Evolutionary conservation across 2,329 filamentous ascomycete species (phyloP).

Genomic region (Cladorrhinum sp.): DNA sequence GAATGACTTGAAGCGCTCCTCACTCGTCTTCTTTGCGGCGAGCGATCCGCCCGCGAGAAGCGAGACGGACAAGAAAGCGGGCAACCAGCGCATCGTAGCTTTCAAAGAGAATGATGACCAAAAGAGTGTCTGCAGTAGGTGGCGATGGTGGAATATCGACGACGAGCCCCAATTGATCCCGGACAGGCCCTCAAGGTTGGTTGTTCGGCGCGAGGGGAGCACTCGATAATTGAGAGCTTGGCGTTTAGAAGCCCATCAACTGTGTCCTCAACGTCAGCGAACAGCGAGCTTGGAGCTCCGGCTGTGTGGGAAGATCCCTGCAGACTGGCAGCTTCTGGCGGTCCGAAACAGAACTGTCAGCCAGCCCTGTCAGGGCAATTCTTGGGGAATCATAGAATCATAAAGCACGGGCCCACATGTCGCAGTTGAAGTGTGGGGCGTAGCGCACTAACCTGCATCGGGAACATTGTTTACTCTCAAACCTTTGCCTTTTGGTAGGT

Average conservation of each 20-base stretch:
- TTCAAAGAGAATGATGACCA: constrained; percentile 1
- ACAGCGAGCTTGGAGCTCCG: constrained; percentile 11
- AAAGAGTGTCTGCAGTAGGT: constrained; percentile 13
- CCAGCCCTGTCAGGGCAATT: background rate
- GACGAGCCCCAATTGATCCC: constrained; percentile 23
- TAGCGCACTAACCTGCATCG: constrained; percentile 21
- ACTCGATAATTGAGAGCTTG: constrained; percentile 19
- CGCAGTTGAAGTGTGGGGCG: background rate
- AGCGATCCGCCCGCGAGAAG: constrained; percentile 58
- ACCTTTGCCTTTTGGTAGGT: background rate
- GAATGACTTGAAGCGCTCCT: constrained; percentile 68
- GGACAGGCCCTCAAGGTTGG: constrained; percentile 3
- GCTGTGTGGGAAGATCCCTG: background rate
- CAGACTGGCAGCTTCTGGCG: constrained; percentile 15
- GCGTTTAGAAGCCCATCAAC: constrained; percentile 17
- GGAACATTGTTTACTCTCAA: constrained; percentile 34
- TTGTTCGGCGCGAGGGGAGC: constrained; percentile 4
- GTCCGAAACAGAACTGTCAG: constrained; percentile 11
- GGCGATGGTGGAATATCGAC: background rate
- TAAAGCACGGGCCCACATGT: background rate
- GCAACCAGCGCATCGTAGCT: constrained; percentile 65
- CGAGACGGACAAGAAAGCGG: constrained; percentile 60
- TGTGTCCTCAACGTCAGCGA: constrained; percentile 23
- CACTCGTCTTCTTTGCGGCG: constrained; percentile 58
- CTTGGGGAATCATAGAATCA: constrained; percentile 3